Base-by-base conservation (phyloP, 1,139 yeast species). In the Pichia cactophila region DNA sequence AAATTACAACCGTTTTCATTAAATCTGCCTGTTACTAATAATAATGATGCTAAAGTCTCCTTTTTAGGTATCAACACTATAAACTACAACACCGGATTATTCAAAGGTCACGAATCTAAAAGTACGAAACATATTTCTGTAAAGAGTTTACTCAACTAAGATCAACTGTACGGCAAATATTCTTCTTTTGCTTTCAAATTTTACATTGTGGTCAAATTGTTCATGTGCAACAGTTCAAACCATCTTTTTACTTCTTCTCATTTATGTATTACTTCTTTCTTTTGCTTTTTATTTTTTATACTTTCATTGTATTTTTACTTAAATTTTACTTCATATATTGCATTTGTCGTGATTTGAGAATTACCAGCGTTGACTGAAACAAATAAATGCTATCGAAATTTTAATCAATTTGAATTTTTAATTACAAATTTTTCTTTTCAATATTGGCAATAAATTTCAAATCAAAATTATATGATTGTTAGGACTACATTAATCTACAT, bases 61-160 rank as follows among this genome's bases (percentile, higher is more conserved):
- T 51, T 46, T 33, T 48, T 51, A 23, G 46, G 26, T 16, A 51
- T 51, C 20, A 46, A 46, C 12, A 44, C 17, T 9, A 29, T 44
- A 7, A 23, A 45, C 9, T 41, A 28, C 11, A 46, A 41, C 5
- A 20, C 33, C 11, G 42, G 39, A 5, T 45, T 26, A 7, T n/a
- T 42, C 14, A 37, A 37, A 9, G 9, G 26, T 16, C 28, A 43
- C 6, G 45, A 26, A 11, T 28, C 45, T 5, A 49, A 43, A 29
- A 42, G 42, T 2, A 38, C 50, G 2, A 50, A 44, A 31, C 52
- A 47, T 5, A 56, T 57, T 5, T 54, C 60, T 1, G 55, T 57
- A 8, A 52, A 54, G 17, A 55, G 58, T 50, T 50, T 55, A 43
- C 38, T 55, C 12, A 55, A 55, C 26, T 55, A 43, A 44, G 14